These are phyloP conservation scores for Odontarrhena argentea DNA, from an alignment of 345 rosid species.

Conservation along the genomic window DNA sequence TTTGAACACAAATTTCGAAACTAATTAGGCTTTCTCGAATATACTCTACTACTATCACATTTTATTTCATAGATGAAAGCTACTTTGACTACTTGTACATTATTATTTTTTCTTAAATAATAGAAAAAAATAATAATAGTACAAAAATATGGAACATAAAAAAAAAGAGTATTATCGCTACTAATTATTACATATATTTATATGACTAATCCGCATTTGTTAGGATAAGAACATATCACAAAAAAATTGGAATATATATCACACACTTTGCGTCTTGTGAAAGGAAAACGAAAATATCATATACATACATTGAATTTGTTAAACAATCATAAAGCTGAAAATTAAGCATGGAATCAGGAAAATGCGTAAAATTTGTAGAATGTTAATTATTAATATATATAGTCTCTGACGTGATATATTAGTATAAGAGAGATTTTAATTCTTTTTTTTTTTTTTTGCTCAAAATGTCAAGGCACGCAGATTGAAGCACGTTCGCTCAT, in stretches of 20 bases:
- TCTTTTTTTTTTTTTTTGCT: constrained; percentile 9
- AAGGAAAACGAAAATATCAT: constrained; percentile 10
- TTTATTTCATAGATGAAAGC: no score
- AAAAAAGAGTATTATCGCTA: no score
- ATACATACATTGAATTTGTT: constrained; percentile 25
- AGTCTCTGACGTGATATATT: constrained; percentile 29
- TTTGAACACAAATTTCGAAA: background rate
- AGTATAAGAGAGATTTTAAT: constrained; percentile 22
- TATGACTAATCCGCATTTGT: no score
- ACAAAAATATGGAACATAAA: no score
- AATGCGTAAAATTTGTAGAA: constrained; percentile 7
- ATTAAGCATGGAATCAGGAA: constrained; percentile 2
- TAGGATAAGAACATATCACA: no score
- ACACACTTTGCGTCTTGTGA: background rate
- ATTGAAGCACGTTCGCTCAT: constrained; percentile 42
- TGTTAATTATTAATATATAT: constrained; percentile 14
- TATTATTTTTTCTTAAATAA: no score
- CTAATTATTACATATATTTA: no score
- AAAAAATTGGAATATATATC: background rate
- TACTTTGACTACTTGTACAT: no score
- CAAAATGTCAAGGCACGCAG: constrained; percentile 42
- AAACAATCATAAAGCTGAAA: background rate
- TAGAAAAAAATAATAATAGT: no score
- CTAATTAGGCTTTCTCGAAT: constrained; percentile 9
- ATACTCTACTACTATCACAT: background rate